Conservation (phyloP, 305 asterid species). For the Solanum hybrid region DNA sequence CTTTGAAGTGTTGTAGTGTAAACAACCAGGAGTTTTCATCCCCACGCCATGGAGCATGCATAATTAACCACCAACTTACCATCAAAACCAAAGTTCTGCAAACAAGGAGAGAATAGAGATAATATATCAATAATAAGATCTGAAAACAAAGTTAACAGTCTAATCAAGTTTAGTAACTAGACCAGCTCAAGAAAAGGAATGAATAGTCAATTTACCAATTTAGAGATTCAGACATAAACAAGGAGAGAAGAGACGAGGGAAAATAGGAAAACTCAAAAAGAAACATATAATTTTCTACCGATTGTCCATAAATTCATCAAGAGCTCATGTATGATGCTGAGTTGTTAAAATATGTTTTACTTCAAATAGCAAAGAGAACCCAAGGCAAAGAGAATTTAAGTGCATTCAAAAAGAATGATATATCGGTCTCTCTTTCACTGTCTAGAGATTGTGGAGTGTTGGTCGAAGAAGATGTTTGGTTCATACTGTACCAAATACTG, state of each 20-base stretch:
- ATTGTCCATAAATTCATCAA: background rate
- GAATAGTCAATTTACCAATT: background rate
- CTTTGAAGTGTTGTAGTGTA: background rate
- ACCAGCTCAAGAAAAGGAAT: background rate
- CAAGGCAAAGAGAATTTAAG: background rate
- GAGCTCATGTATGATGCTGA: background rate
- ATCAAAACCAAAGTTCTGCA: slow-evolving; percentile 84
- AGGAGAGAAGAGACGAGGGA: background rate
- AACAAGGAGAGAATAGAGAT: background rate
- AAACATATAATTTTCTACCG: background rate
- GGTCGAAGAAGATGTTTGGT: background rate
- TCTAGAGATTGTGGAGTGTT: background rate
- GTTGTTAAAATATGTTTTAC: background rate
- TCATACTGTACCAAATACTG: background rate
- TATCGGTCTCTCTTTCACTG: background rate
- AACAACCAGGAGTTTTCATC: slow-evolving; percentile 12
- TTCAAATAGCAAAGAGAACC: background rate
- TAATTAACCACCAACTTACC: slow-evolving; percentile 84
- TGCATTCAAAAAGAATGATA: background rate
- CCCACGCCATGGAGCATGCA: slow-evolving; percentile 97
- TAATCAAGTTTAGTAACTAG: background rate
- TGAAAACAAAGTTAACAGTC: background rate
- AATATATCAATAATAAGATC: background rate
- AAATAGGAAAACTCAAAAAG: background rate
- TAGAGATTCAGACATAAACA: background rate